Evolutionary conservation across 305 asterid genomes (phyloP), one percentile per base, ranked within the genome.

Genomic region (Ilex paraguariensis): DNA sequence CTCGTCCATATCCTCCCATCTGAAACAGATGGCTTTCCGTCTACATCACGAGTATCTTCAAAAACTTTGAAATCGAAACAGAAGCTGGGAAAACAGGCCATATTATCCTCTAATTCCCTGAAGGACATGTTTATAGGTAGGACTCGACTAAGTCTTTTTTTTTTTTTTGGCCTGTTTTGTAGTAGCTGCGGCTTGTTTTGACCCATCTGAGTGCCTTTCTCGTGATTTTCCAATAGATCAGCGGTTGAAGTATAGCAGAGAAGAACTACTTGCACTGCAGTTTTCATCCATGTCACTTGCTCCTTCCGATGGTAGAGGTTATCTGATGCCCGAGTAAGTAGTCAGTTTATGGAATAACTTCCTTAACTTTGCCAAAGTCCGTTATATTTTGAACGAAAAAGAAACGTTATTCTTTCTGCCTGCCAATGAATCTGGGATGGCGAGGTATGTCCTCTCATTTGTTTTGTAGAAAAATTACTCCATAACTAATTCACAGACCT

Each of bases 211-310:
- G 64, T n/a, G 32, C 15, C 45, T 44, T 50, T 30, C n/a, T 64
- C 12, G 51, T 64, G 51, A 49, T 73, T 65, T 64, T 36, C 46
- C 40, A 70, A 79, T 87, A 93, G 96, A 93, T 90, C 97, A 93
- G 74, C 80, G 99, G 72, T 73, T 87, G 85, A 90, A 84, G 81
- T 90, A 90, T 70, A 81, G 75, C 75, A 78, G 82, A 67, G 92
- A 86, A 61, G 94, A 87, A 61, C 67, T 93, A 59, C 62, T 90
- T 51, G 81, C 82, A 13, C 28, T 90, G 80, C 93, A 77, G 66
- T 63, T 72, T 57, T 75, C 81, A 31, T 67, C 83, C 15, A 17
- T 78, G 33, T 51, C 70, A 52, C 42, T 62, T 62, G 63, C 72
- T 63, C 54, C 71, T 64, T 62, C 75, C 42, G 40, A 61, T 42